Base-by-base conservation (phyloP, 2,329 filamentous ascomycete genomes). In the Stagonosporopsis tanaceti region DNA sequence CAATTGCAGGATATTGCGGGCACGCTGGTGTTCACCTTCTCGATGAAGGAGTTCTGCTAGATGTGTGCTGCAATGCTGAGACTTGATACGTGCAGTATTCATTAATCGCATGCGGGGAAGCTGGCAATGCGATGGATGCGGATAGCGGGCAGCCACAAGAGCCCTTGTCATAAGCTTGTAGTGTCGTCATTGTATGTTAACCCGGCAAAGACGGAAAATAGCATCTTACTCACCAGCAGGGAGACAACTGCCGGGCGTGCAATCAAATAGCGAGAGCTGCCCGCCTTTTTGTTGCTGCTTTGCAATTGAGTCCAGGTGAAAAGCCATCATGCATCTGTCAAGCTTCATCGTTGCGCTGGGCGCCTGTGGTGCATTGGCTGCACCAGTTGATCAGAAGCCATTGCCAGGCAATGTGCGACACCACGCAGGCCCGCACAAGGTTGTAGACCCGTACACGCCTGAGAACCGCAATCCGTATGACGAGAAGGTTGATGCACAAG, bases 391-490 rank as follows among this genome's bases (percentile, higher is more conserved):
- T 27, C 78, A 79, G 56, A 70, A 76, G 50, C 76, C 78, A 24
- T 64, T 79, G 58, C 61, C 64, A 24, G 66, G 58, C 22, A 66
- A 63, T 52, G 62, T 65, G 50, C 59, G 65, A 57, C 64, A 68
- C 60, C 65, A 67, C 55, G 68, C 69, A 42, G 68, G 67, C 28
- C 60, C 65, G 22, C 63, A 64, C 50, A 68, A 64, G 39, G 56
- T 67, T 14, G 54, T 47, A 14, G 66, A 78, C 3, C 87, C 87
- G 0, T 91, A 89, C 67, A 85, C 80, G 11, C 87, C 86, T 0
- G 84, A 78, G 7, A 78, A 85, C 67, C 80, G 78, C 47, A 87
- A 91, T 64, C 85, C 86, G 0, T 83, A 86, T 60, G 88, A 91
- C 72, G 78, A 78, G 54, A 84, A 87, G 40, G 76, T 90, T 38